Evolutionary conservation across 345 rosid species (phyloP), one percentile per base, ranked within the genome.

Genomic region (Brassica incana): DNA sequence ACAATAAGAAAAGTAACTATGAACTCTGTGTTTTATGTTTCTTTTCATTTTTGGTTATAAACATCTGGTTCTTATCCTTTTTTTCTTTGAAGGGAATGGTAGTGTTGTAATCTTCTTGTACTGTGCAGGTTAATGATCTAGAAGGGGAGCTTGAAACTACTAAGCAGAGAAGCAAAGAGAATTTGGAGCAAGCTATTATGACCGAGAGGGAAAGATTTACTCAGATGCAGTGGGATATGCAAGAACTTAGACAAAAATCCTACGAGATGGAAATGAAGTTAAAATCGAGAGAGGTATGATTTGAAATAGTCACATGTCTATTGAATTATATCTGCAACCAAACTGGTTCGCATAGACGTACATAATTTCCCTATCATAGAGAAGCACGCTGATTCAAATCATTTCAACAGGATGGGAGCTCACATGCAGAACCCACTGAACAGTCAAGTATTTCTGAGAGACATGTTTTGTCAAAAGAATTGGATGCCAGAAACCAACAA

Each of bases 211-310:
- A 96, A 85, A 90, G 91, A 82, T 65, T 84, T 27, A 96, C 94
- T 43, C 92, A 90, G 80, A 90, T 92, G 92, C 98, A 96, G 87
- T 96, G 99, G 99, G 98, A 96, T 75, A 93, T 96, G 97, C 97
- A 96, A 86, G 99, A 96, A 80, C 85, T 96, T 73, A 86, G 88
- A 75, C 92, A 84, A 56, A 91, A 89, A 82, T 87, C 94, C n/a
- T 78, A 89, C 80, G 93, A 92, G 85, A 88, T 93, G 97, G 99
- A 93, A 82, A 71, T 91, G 90, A 90, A 89, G 81, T 83, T 93
- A 86, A 91, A 92, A 78, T 79, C 87, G 32, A 83, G 84, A 78
- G 87, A 89, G 95, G 99, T 96, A 74, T 74, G 59, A 23, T 60
- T 33, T 33, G 73, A 71, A 61, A 20, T 63, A 38, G 16, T 68